A percentile compares a stretch with the other conserved stretches of the same genome.
These are phyloP conservation scores for Imleria badia DNA, from an alignment of 768 basidiomycete species.

Conservation along the genomic window DNA sequence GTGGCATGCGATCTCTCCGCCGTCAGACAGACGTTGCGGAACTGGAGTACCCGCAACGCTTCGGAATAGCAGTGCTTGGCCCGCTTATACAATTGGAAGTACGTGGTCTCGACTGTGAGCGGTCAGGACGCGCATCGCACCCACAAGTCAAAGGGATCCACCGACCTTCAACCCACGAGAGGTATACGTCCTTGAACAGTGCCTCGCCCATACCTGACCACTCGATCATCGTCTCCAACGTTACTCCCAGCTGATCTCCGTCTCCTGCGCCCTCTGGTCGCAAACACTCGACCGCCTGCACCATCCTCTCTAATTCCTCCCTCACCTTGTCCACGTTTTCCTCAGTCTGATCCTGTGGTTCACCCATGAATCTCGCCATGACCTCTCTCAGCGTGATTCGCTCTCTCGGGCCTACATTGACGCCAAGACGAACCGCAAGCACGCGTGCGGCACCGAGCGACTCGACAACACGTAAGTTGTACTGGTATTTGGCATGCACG, in stretches of 20 bases:
- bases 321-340: conserved; percentile 45
- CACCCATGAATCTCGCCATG: conserved; percentile 53
- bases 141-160: not conserved
- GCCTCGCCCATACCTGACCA: conserved; percentile 56
- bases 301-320: conserved; percentile 46
- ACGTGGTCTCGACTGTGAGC: conserved; percentile 60
- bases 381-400: conserved; percentile 69
- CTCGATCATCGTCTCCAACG: conserved; percentile 71
- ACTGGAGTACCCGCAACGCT: conserved; percentile 76
- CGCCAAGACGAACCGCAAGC: conserved; percentile 57
- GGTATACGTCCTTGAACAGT: conserved; percentile 64
- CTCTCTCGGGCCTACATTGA: conserved; percentile 38
- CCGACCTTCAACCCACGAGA: conserved; percentile 80
- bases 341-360: conserved; percentile 39
- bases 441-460: conserved; percentile 78
- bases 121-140: not conserved
- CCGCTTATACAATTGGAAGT: conserved; percentile 83
- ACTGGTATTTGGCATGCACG: conserved; percentile 69
- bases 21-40: conserved; percentile 64
- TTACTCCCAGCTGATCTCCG: conserved; percentile 57
- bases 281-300: conserved; percentile 51
- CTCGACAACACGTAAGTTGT: conserved; percentile 93
- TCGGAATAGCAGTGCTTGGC: conserved; percentile 81
- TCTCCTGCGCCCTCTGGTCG: conserved; percentile 39
- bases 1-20: conserved; percentile 26